Percentiles rank a stretch among this genome's conserved stretches.
phyloP scores from a whole-genome alignment of 2,329 filamentous ascomycete genomes.

The Penicillium sp. region DNA sequence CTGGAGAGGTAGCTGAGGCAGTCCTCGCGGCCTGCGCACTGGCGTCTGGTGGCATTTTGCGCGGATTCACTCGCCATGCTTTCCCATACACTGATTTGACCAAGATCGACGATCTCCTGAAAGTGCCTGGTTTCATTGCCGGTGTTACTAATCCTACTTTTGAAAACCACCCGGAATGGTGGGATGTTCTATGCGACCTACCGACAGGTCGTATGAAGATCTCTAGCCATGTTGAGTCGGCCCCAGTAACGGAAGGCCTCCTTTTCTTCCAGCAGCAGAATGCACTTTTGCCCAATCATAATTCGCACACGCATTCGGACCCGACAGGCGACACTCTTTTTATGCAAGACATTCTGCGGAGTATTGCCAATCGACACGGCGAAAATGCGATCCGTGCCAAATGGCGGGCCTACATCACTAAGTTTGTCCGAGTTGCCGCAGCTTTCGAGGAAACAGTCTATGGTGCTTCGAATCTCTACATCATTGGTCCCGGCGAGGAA shows the following conservation, averaged over 20 bases:
- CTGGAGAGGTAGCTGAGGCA: conserved; percentile 94
- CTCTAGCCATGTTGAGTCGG: conserved; percentile 78
- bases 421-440: conserved; percentile 87
- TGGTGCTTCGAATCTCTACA: conserved; percentile 80
- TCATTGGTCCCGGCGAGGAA: conserved; percentile 70
- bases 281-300: conserved; percentile 24
- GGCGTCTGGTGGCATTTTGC: conserved; percentile 84
- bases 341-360: conserved; percentile 79
- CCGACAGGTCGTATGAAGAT: conserved; percentile 93
- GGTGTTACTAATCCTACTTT: conserved; percentile 97
- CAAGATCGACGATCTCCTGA: conserved; percentile 93
- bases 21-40: conserved; percentile 94
- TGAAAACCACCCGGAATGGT: conserved; percentile 93
- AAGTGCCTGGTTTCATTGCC: conserved; percentile 95
- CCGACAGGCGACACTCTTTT: conserved; percentile 84
- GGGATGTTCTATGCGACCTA: conserved; percentile 93
- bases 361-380: conserved; percentile 80
- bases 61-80: conserved; percentile 91
- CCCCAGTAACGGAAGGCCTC: conserved; percentile 78
- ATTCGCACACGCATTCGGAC: conserved; percentile 50
- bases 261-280: conserved; percentile 79
- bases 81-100: conserved; percentile 98
- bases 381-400: conserved; percentile 88
- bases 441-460: conserved; percentile 96
- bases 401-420: conserved; percentile 91